Conservation (phyloP, 192 early-diverging fungal genomes). For the Thamnidium elegans region DNA sequence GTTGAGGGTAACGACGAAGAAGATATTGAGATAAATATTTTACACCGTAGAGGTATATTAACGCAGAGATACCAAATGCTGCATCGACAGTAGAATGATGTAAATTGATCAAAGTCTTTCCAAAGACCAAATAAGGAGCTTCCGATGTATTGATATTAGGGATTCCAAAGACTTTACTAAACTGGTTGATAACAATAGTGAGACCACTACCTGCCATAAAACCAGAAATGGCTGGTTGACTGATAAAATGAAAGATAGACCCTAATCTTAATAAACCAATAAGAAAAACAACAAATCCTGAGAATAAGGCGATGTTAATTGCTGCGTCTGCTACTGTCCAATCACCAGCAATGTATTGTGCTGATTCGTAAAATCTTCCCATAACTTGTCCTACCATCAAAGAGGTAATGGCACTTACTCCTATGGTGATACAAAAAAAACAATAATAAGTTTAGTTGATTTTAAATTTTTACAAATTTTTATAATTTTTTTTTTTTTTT, state of each 20-base stretch:
- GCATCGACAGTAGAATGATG: conserved; percentile 52
- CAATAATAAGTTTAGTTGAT: neutral
- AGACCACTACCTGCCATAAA: conserved; percentile 86
- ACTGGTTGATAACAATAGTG: conserved; percentile 76
- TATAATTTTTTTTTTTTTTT: neutral
- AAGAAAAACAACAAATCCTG: conserved; percentile 66
- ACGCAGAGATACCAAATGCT: conserved; percentile 54
- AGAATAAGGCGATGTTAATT: conserved; percentile 63
- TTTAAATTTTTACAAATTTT: too few relatives aligned
- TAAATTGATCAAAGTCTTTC: conserved; percentile 53
- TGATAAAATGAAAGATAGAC: conserved; percentile 85
- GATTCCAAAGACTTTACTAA: conserved; percentile 68
- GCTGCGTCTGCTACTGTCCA: conserved; percentile 45
- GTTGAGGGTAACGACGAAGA: conserved; percentile 44
- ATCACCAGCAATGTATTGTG: conserved; percentile 14
- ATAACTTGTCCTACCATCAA: conserved; percentile 69
- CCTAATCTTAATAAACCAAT: conserved; percentile 83
- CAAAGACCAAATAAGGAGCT: conserved; percentile 73
- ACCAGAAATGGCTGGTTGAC: conserved; percentile 76
- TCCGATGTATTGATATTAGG: conserved; percentile 68
- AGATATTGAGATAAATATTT: conserved; percentile 35
- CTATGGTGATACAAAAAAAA: conserved; percentile 5
- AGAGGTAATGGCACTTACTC: conserved; percentile 64
- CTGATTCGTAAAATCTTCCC: conserved; percentile 13
- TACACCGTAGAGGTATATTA: conserved; percentile 40